Evolutionary conservation across 352 stramenopile species (phyloP), one percentile per base, ranked within the genome.

Genomic region (Globisporangium paddicum): DNA sequence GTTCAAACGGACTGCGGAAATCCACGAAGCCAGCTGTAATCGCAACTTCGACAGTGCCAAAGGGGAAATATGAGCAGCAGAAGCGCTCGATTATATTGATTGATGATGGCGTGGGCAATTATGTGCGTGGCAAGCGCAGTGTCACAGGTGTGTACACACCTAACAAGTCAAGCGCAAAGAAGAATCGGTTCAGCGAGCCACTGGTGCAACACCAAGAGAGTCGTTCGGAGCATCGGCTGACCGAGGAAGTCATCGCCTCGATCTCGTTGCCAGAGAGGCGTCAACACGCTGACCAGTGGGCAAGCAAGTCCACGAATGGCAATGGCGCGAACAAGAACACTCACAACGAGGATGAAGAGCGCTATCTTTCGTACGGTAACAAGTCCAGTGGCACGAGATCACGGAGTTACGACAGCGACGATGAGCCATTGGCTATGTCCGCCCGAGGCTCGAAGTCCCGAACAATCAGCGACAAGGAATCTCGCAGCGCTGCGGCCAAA

Each of bases 61-160:
- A 82, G 41, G 75, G 68, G 1, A 85, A 77, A 18, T 73, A 72
- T 57, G 35, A 63, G 23, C 42, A 65, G 18, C 65, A 57, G 37
- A 71, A 75, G 23, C 71, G 77, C 10, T 69, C 75, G 32, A 87
- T 71, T 50, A 77, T 84, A 58, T 56, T 87, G 32, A 48, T 87
- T 19, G 46, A 38, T 14, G 60, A 62, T 19, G 47, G 47, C 11
- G 47, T 54, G 18, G 47, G 49, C 11, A 57, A 38, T 11, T 32
- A 26, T 7, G 46, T 23, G 6, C 40, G 32, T 25, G 57, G 57
- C 14, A 63, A 63, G 19, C 57, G 57, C 7, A 63, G 57, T 28
- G 41, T 55, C 18, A 16, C 28, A 2, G 57, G 57, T 1, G 26
- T 63, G 9, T 63, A 63, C 41, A 18, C 57, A 40, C 25, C 11